Evolutionary conservation across 345 rosid species (phyloP).

Genomic region (Eucalyptus marginata): DNA sequence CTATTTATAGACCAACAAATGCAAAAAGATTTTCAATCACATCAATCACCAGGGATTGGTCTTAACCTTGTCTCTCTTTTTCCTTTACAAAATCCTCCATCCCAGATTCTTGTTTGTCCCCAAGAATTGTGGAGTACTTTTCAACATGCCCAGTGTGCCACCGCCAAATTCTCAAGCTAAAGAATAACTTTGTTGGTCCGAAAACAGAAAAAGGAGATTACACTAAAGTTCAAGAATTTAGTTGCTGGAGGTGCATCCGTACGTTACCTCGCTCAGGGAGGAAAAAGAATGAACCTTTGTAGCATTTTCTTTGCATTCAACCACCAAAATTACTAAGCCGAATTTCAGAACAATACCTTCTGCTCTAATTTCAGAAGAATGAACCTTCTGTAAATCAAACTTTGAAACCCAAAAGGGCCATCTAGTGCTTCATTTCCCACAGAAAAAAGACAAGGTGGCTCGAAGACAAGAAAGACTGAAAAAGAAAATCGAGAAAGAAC

Average conservation of each 20-base stretch:
- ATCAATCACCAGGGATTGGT: neutral
- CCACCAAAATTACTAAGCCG: neutral
- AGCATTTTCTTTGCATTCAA: neutral
- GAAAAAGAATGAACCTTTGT: neutral
- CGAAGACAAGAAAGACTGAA: neutral
- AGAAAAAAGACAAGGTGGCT: neutral
- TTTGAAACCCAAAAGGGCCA: neutral
- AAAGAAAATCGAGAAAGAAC: neutral
- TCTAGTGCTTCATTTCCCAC: neutral
- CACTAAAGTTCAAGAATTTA: neutral
- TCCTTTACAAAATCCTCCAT: neutral
- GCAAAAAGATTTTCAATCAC: neutral
- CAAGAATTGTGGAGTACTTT: neutral
- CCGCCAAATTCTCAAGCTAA: neutral
- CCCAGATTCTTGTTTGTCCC: neutral
- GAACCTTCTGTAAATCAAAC: neutral
- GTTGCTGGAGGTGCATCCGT: neutral
- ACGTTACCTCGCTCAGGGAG: neutral
- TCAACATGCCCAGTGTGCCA: neutral
- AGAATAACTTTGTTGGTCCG: neutral
- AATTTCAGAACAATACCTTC: neutral
- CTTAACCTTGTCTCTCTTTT: neutral
- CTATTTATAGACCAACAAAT: neutral
- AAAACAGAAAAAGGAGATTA: neutral
- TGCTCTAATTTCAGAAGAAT: neutral